Percentiles rank a stretch among this genome's conserved stretches.
phyloP scores from a whole-genome alignment of 1,284 basidiomycete genomes.

The Flammula alnicola region DNA sequence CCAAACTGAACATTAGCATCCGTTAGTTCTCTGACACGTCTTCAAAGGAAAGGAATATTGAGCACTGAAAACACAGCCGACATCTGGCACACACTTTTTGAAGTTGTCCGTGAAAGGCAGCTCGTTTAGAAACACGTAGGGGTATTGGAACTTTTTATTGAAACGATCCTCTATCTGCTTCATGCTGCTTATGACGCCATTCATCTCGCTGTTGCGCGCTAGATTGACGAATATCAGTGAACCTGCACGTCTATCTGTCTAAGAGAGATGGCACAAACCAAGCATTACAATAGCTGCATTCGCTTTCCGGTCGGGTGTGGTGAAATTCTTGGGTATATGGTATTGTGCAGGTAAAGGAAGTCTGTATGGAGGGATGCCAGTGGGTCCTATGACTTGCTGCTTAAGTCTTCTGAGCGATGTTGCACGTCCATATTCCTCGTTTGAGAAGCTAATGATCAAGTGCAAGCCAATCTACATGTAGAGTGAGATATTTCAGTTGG shows the following conservation, averaged over 20 bases:
- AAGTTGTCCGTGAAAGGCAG: slow-evolving; percentile 79
- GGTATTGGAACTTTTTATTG: slow-evolving; percentile 86
- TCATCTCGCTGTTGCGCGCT: slow-evolving; percentile 83
- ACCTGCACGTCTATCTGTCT: not conserved
- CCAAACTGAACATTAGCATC: slow-evolving; percentile 78
- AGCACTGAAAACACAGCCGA: not conserved
- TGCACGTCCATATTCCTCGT: slow-evolving; percentile 69
- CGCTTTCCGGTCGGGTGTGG: slow-evolving; percentile 57
- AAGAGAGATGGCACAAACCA: slow-evolving; percentile 37
- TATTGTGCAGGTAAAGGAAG: slow-evolving; percentile 59
- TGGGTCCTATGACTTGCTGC: slow-evolving; percentile 40
- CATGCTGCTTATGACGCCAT: slow-evolving; percentile 73
- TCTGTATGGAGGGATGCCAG: slow-evolving; percentile 52
- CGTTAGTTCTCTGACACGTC: slow-evolving; percentile 70
- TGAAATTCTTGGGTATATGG: slow-evolving; percentile 46
- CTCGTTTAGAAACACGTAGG: slow-evolving; percentile 89
- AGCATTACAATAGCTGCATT: slow-evolving; percentile 89
- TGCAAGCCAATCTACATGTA: slow-evolving; percentile 64
- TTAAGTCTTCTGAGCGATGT: slow-evolving; percentile 64
- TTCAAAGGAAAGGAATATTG: slow-evolving; percentile 33
- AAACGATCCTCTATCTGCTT: slow-evolving; percentile 84
- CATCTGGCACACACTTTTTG: slow-evolving; percentile 63
- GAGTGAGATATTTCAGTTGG: not conserved
- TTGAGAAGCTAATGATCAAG: slow-evolving; percentile 72
- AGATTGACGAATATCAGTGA: slow-evolving; percentile 7